These are phyloP conservation scores for Penicillium ucsense DNA, from an alignment of 495 filamentous ascomycete genomes.

Conservation along the genomic window DNA sequence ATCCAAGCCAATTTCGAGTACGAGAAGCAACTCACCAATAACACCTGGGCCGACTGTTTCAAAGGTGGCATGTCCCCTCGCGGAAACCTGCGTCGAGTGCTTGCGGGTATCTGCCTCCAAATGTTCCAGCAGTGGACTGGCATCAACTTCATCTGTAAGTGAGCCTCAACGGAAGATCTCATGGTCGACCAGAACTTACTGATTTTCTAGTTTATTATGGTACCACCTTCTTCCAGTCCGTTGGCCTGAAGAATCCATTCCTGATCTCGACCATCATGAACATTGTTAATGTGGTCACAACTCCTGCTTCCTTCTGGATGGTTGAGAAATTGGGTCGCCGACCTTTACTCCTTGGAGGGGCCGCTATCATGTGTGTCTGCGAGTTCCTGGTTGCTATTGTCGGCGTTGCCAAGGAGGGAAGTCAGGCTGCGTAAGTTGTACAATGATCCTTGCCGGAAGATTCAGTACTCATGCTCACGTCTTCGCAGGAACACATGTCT, in stretches of 20 bases:
- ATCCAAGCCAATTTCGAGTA: constrained; percentile 63
- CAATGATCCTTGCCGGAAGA: background rate
- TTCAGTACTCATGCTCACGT: background rate
- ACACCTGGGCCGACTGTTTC: constrained; percentile 51
- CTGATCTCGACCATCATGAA: constrained; percentile 57
- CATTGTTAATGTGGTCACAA: constrained; percentile 56
- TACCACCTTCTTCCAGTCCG: constrained; percentile 55
- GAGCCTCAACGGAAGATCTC: background rate
- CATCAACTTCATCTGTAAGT: constrained; percentile 57
- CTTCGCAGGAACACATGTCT: constrained; percentile 14
- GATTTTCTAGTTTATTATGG: constrained; percentile 49
- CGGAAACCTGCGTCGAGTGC: constrained; percentile 53
- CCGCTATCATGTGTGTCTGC: constrained; percentile 48
- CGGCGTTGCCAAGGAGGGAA: constrained; percentile 37
- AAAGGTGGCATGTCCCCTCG: constrained; percentile 41
- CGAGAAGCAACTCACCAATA: constrained; percentile 45
- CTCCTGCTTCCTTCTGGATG: constrained; percentile 59
- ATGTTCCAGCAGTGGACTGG: constrained; percentile 72
- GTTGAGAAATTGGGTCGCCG: constrained; percentile 70
- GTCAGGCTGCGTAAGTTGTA: constrained; percentile 14
- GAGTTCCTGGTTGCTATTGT: constrained; percentile 51
- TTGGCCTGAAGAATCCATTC: constrained; percentile 56
- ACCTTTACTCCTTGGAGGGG: constrained; percentile 61
- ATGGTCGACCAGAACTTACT: constrained; percentile 2
- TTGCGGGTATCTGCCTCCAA: constrained; percentile 58